A percentile compares a stretch with the other conserved stretches of the same genome.
These are phyloP conservation scores for Colletotrichum sp. DNA, from an alignment of 2,329 filamentous ascomycete genomes.

Conservation along the genomic window DNA sequence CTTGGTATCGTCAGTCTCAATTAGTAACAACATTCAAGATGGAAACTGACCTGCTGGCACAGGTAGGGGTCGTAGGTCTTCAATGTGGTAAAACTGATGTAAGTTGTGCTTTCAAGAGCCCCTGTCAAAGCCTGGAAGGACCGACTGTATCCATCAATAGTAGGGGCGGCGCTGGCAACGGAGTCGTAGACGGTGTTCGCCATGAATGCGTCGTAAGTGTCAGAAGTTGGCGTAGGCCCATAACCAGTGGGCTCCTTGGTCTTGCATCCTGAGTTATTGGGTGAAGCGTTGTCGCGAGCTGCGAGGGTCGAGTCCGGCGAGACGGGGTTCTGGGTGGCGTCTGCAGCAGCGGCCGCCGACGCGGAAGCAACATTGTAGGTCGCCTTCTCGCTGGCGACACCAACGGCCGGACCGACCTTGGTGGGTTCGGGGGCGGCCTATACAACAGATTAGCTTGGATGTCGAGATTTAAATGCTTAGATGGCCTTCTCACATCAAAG, in stretches of 20 bases:
- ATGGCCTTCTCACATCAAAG: background rate
- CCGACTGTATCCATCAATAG: background rate
- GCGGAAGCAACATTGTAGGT: background rate
- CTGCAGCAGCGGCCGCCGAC: background rate
- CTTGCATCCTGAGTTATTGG: background rate
- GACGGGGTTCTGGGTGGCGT: background rate
- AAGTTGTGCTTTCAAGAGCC: background rate
- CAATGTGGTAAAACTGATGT: background rate
- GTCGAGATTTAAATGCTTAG: too few relatives aligned
- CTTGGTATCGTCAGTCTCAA: background rate
- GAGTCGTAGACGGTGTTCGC: background rate
- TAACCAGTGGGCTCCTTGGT: background rate
- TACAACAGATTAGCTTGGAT: background rate
- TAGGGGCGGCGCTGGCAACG: background rate
- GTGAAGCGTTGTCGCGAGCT: background rate
- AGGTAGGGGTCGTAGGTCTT: background rate
- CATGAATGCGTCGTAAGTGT: slow-evolving; percentile 2
- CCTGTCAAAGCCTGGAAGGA: background rate
- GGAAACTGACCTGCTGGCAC: slow-evolving; percentile 5
- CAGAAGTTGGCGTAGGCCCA: background rate
- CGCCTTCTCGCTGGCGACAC: background rate
- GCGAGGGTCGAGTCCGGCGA: background rate
- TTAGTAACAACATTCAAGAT: too few relatives aligned
- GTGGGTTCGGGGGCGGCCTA: background rate
- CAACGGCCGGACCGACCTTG: slow-evolving; percentile 10